Evolutionary conservation across 768 basidiomycete genomes (phyloP).

Genomic region (Psilocybe subaeruginosa): DNA sequence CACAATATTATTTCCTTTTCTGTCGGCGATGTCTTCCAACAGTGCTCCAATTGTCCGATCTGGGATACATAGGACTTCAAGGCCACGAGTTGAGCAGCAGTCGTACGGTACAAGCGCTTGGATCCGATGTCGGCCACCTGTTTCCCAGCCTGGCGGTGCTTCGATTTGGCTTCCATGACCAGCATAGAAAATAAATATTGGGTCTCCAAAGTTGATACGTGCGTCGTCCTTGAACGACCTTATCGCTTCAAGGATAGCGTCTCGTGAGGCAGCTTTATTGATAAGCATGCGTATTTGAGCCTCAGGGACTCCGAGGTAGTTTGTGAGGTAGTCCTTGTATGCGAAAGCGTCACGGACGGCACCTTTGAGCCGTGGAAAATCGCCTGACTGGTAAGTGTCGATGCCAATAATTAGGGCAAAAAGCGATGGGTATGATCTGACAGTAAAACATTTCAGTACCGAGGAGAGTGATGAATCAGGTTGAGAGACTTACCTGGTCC

Average conservation of each 20-base stretch:
- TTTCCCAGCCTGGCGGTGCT: conserved; percentile 51
- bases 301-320: background rate
- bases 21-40: conserved; percentile 46
- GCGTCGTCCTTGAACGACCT: background rate
- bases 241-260: background rate
- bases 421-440: background rate
- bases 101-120: conserved; percentile 12
- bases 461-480: too few relatives aligned
- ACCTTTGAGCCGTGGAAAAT: background rate
- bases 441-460: too few relatives aligned
- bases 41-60: conserved; percentile 35
- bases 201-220: background rate
- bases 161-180: conserved; percentile 22
- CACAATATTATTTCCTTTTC: conserved; percentile 62
- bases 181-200: conserved; percentile 5
- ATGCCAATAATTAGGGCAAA: conserved; percentile 5
- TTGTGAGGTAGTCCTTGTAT: background rate
- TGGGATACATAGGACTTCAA: conserved; percentile 1
- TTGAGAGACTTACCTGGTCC: too few relatives aligned
- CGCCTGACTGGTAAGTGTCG: background rate
- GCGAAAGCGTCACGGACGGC: background rate
- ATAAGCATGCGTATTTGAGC: background rate
- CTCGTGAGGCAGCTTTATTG: background rate
- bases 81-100: background rate
- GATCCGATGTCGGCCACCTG: conserved; percentile 30